Percentiles rank a stretch among this genome's conserved stretches.
Conservation (phyloP, 441 rosid species). For the Syzygium syzygioides region DNA sequence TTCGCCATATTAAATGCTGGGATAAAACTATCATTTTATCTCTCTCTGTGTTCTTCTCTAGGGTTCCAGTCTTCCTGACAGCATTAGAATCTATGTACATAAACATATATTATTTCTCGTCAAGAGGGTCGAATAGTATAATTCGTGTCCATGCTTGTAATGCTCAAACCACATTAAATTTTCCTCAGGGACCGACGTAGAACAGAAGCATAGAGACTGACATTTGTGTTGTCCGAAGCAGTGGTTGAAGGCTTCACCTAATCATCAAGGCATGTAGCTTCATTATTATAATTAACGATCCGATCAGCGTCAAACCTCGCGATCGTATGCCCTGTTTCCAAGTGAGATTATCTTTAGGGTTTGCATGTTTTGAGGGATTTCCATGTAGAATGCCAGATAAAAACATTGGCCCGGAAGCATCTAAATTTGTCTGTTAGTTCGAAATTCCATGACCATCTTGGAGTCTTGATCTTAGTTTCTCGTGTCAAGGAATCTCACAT, state of each 20-base stretch:
- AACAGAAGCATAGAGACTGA: neutral
- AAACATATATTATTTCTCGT: neutral
- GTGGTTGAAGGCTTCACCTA: neutral
- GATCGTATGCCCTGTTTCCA: neutral
- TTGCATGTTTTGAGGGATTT: conserved; percentile 1
- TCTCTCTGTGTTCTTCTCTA: neutral
- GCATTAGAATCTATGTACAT: conserved; percentile 4
- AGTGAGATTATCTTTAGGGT: neutral
- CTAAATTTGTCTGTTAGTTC: neutral
- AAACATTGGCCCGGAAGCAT: neutral
- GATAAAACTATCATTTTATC: neutral
- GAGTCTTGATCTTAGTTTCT: neutral
- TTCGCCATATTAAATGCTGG: neutral
- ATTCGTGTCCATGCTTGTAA: neutral
- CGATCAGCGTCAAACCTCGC: conserved; percentile 4
- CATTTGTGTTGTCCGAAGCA: conserved; percentile 4
- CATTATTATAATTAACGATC: neutral
- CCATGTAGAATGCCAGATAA: neutral
- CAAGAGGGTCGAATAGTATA: neutral
- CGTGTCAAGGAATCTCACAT: neutral
- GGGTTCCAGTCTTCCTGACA: neutral
- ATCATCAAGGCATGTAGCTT: neutral
- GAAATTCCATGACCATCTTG: neutral
- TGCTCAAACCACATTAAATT: neutral
- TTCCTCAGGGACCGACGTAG: neutral